phyloP scores from a whole-genome alignment of 1,284 basidiomycete species.

The Sanghuangporus baumii region DNA sequence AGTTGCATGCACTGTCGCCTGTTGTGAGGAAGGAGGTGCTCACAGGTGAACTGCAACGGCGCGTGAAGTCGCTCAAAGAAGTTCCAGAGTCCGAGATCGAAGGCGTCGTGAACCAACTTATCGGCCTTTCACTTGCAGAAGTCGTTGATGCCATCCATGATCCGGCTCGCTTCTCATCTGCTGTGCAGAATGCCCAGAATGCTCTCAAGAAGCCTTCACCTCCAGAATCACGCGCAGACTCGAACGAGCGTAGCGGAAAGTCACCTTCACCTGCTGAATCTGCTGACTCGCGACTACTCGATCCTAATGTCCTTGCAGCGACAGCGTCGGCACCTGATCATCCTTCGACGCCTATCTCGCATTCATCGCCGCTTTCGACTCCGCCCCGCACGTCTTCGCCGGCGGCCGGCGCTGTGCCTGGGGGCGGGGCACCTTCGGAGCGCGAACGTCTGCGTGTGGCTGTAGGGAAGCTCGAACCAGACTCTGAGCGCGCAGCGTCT shows the following conservation, averaged over 20 bases:
- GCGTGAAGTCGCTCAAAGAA: constrained; percentile 52
- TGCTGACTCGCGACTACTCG: constrained; percentile 58
- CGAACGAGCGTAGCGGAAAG: constrained; percentile 25
- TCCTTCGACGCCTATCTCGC: constrained; percentile 74
- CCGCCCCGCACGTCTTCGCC: constrained; percentile 78
- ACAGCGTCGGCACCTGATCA: constrained; percentile 80
- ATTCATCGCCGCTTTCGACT: constrained; percentile 63
- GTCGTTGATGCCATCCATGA: constrained; percentile 74
- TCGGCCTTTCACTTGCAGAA: constrained; percentile 64
- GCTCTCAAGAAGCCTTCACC: constrained; percentile 24
- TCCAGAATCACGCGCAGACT: constrained; percentile 37
- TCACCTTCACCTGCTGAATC: constrained; percentile 47
- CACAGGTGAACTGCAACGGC: constrained; percentile 72
- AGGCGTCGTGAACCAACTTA: constrained; percentile 61
- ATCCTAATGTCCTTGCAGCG: constrained; percentile 54
- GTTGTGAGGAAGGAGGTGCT: constrained; percentile 81
- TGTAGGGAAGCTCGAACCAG: constrained; percentile 52
- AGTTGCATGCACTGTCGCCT: constrained; percentile 71
- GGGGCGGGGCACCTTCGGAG: constrained; percentile 33
- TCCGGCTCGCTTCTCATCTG: constrained; percentile 53
- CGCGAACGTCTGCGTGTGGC: constrained; percentile 70
- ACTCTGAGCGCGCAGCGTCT: constrained; percentile 44
- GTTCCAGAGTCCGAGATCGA: constrained; percentile 54
- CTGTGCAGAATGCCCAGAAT: constrained; percentile 47
- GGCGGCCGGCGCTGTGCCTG: constrained; percentile 12